Evolutionary conservation across 2,329 filamentous ascomycete species (phyloP).

Genomic region (Metarhizium robertsii): DNA sequence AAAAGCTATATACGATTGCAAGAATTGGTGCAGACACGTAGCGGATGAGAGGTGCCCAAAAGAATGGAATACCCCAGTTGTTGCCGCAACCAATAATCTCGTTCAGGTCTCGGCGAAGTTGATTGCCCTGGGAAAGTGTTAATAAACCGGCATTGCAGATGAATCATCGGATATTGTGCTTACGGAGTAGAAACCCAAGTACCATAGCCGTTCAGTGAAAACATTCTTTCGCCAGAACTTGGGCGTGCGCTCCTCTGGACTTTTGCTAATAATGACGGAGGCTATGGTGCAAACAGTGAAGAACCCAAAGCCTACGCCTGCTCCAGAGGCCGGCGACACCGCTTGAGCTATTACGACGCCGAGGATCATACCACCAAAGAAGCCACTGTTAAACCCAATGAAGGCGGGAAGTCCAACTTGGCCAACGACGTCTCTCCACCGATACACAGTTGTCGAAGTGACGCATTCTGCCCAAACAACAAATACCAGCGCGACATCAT

Average conservation of each 20-base stretch:
- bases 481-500: constrained; percentile 44
- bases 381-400: constrained; percentile 38
- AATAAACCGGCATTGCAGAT: background rate
- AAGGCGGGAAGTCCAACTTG: constrained; percentile 35
- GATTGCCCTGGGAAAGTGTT: constrained; percentile 34
- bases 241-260: constrained; percentile 30
- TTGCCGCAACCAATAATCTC: constrained; percentile 40
- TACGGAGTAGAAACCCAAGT: constrained; percentile 48
- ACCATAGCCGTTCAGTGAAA: constrained; percentile 37
- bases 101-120: constrained; percentile 46
- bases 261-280: constrained; percentile 30
- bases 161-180: constrained; percentile 10
- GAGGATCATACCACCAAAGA: constrained; percentile 41
- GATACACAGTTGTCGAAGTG: constrained; percentile 42
- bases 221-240: constrained; percentile 30
- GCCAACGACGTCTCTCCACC: constrained; percentile 36
- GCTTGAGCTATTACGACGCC: constrained; percentile 41
- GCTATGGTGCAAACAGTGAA: constrained; percentile 32
- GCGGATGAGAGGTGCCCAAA: constrained; percentile 40
- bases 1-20: constrained; percentile 41
- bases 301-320: constrained; percentile 42
- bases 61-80: constrained; percentile 46
- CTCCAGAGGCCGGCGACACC: constrained; percentile 33
- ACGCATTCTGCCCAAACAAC: constrained; percentile 44
- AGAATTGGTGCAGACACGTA: constrained; percentile 40